Percentiles rank a stretch among this genome's conserved stretches.
Evolutionary conservation across 371 early-diverging fungal genomes (phyloP).

Genomic region (Batkoa obscura): DNA sequence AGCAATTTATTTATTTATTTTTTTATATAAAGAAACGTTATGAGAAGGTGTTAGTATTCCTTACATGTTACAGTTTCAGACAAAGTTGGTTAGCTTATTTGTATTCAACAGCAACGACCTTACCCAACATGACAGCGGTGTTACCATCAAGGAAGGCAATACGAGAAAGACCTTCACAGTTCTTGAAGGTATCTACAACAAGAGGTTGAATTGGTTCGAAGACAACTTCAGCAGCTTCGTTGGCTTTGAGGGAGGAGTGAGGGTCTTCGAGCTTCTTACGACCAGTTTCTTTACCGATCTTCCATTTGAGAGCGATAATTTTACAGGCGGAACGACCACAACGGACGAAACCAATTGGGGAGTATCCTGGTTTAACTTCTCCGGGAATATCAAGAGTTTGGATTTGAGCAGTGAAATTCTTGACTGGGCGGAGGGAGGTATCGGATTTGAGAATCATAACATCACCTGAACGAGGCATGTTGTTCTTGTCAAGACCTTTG

Average conservation of each 20-base stretch:
- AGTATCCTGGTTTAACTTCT: slow-evolving; percentile 75
- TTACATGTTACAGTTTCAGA: too few species aligned
- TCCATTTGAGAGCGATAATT: slow-evolving; percentile 3
- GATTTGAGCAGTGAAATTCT: slow-evolving; percentile 89
- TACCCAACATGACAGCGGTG: slow-evolving; percentile 10
- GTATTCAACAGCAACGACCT: slow-evolving; percentile 9
- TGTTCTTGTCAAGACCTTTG: slow-evolving; percentile 92
- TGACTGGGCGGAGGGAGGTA: slow-evolving; percentile 93
- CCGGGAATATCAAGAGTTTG: slow-evolving; percentile 94
- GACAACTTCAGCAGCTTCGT: slow-evolving; percentile 5
- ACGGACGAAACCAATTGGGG: slow-evolving; percentile 38
- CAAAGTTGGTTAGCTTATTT: slow-evolving; percentile 5
- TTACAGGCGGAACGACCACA: slow-evolving; percentile 5
- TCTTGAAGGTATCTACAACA: slow-evolving; percentile 6
- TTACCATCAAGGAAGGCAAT: slow-evolving; percentile 11
- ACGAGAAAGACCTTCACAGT: slow-evolving; percentile 10
- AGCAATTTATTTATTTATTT: too few species aligned
- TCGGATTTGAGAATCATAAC: slow-evolving; percentile 59
- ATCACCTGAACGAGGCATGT: slow-evolving; percentile 83
- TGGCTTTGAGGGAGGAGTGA: slow-evolving; percentile 6
- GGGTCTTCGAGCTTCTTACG: slow-evolving; percentile 5
- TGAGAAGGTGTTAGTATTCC: too few species aligned
- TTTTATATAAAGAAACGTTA: too few species aligned
- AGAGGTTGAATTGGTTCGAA: slow-evolving; percentile 5
- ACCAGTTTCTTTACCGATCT: slow-evolving; percentile 5